Evolutionary conservation across 768 basidiomycete genomes (phyloP).

Genomic region (Psilocybe subaeruginosa): DNA sequence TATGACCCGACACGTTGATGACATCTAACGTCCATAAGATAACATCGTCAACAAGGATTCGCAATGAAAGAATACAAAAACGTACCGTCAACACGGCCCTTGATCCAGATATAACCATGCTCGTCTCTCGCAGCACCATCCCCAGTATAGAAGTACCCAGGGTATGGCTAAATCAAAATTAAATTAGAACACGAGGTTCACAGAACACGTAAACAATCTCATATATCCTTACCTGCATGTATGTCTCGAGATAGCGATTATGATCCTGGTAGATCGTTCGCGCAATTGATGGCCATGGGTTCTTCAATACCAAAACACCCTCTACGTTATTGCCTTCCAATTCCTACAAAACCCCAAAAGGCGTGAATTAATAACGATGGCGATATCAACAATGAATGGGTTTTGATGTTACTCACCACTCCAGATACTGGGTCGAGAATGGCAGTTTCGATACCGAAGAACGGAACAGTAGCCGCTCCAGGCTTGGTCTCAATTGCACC

Average conservation of each 20-base stretch:
- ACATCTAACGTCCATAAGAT: conserved; percentile 58
- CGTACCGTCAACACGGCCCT: conserved; percentile 91
- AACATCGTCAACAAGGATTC: background rate
- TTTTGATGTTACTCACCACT: conserved; percentile 39
- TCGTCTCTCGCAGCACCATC: conserved; percentile 95
- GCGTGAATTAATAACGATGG: background rate
- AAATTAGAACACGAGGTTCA: background rate
- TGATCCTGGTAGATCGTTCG: conserved; percentile 93
- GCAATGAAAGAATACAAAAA: background rate
- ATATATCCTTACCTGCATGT: conserved; percentile 40
- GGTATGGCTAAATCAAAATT: conserved; percentile 58
- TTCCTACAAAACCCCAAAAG: conserved; percentile 37
- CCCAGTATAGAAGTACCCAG: conserved; percentile 95
- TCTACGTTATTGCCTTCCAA: conserved; percentile 84
- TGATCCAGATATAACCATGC: conserved; percentile 99
- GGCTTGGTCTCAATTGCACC: conserved; percentile 97
- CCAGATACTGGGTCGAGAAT: conserved; percentile 88
- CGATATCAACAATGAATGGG: background rate
- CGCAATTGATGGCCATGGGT: conserved; percentile 95
- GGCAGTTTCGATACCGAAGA: conserved; percentile 92
- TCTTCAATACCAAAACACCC: conserved; percentile 85
- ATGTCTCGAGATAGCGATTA: conserved; percentile 67
- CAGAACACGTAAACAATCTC: background rate
- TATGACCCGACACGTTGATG: conserved; percentile 97
- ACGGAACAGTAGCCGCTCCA: conserved; percentile 95